Evolutionary conservation across 2,329 filamentous ascomycete genomes (phyloP), one percentile per base, ranked within the genome.

Genomic region (Hypocreales sp.): DNA sequence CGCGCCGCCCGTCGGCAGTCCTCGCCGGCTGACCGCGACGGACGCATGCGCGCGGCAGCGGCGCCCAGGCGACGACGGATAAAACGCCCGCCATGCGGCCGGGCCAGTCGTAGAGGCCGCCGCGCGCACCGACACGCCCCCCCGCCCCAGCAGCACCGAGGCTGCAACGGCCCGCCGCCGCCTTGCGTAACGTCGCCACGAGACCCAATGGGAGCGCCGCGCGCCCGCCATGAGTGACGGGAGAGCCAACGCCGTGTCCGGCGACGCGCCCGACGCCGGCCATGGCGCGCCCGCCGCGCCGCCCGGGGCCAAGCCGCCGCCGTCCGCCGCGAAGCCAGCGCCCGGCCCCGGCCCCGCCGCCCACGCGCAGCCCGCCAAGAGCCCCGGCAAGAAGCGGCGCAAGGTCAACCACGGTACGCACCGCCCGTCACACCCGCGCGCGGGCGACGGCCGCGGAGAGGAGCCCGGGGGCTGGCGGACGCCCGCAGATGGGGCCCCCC

Each of bases 321-420:
- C 35, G 33, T 31, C 20, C 37, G 38, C 30, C 40, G 40, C 31
- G 32, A 26, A 15, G n/a, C n/a, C n/a, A n/a, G n/a, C n/a, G n/a
- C n/a, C n/a, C n/a, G n/a, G n/a, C n/a, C n/a, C n/a, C n/a, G 29
- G 22, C 24, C 18, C 13, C 18, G 12, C 19, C 14, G 11, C 25
- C 18, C 18, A 27, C 4, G 15, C 20, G 5, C 23, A 25, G 24
- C 16, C 29, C 13, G 40, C 56, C 39, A 64, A 67, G 53, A 79
- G 72, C 50, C 74, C 77, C 26, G n/a, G n/a, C n/a, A 86, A 82
- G 61, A 86, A 84, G 65, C 69, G 80, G 58, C 78, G 80, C 62
- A 87, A 87, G 61, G 80, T 87, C 41, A 86, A 84, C 61, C 80
- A 87, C 59, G 80, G 80, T 86, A 71, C 60, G 74, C 55, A 32